Base-by-base conservation (phyloP, 2,329 filamentous ascomycete genomes). In the Phaeoacremonium minimum region DNA sequence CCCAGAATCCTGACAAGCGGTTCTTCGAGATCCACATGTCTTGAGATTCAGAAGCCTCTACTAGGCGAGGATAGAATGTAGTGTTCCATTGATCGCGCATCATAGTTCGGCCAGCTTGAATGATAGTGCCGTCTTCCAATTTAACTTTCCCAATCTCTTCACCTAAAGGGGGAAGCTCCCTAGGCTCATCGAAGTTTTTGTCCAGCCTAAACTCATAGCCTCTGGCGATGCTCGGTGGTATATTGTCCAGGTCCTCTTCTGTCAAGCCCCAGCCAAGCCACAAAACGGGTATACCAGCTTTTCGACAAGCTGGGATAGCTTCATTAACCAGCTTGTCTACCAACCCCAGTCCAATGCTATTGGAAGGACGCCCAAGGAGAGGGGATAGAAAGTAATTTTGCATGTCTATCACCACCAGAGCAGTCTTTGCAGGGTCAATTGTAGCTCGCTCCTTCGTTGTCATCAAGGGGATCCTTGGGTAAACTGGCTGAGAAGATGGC, bases 371-470 rank as follows among this genome's bases (percentile, higher is more conserved):
- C 7, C 41, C 34, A 16, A 45, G 18, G n/a, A 16, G 11, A 11
- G 37, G 35, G 14, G 43, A 40, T 6, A 43, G 40, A 31, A 43
- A 43, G 26, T 41, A 41, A 17, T 45, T 45, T 19, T 41, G 32
- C 20, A 43, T 35, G 30, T 45, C 40, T 15, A 45, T 18, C 1
- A 43, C 35, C 9, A 45, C 36, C 4, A 43, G 43, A 2, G 40
- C 43, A 11, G 40, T 35, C 37, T 38, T 37, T 14, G 15, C 7
- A 3, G 37, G 40, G 19, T 34, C 33, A 15, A 41, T 26, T 9
- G 35, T 30, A 5, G 38, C 32, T 14, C 13, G 15, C 14, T 8
- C 28, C n/a, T 32, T 40, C 3, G 41, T 40, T n/a, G 34, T 40
- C 11, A 28, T 13, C 14, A 43, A 38, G 11, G 17, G 22, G 14